A percentile compares a stretch with the other conserved stretches of the same genome.
These are phyloP conservation scores for Boechera stricta DNA, from an alignment of 345 rosid genomes.

Conservation along the genomic window DNA sequence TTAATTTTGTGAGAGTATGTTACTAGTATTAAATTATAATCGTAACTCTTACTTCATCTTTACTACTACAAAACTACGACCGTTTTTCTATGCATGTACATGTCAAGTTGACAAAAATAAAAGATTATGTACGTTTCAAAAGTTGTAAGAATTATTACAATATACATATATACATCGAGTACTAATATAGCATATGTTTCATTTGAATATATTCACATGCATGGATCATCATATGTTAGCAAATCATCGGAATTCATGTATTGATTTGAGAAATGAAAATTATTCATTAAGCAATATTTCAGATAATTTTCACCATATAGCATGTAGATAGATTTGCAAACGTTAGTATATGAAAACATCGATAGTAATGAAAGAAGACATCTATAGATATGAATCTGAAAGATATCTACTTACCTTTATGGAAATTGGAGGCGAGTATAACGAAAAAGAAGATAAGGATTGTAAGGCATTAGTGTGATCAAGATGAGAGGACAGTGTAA, in stretches of 20 bases:
- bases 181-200: not conserved
- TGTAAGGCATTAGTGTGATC: conserved; percentile 13
- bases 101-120: not conserved
- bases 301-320: not conserved
- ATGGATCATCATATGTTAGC: conserved; percentile 12
- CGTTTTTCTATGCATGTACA: not conserved
- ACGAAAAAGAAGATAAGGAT: conserved; percentile 24
- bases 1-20: conserved; percentile 13
- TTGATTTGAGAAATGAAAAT: not conserved
- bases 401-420: conserved; percentile 20
- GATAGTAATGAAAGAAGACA: not conserved
- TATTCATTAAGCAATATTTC: not conserved
- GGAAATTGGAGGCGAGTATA: conserved; percentile 29
- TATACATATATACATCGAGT: conserved; percentile 1
- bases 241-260: not conserved
- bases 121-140: not conserved
- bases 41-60: conserved; percentile 12
- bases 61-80: not conserved
- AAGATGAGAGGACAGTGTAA: conserved; percentile 17
- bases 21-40: not conserved
- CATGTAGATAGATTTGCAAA: conserved; percentile 1
- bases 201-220: conserved; percentile 2
- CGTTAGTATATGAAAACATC: not conserved
- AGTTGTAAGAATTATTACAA: not conserved
- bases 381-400: too few relatives aligned